Evolutionary conservation across 805 yeast genomes (phyloP).

Genomic region (Kodamaea restingae): DNA sequence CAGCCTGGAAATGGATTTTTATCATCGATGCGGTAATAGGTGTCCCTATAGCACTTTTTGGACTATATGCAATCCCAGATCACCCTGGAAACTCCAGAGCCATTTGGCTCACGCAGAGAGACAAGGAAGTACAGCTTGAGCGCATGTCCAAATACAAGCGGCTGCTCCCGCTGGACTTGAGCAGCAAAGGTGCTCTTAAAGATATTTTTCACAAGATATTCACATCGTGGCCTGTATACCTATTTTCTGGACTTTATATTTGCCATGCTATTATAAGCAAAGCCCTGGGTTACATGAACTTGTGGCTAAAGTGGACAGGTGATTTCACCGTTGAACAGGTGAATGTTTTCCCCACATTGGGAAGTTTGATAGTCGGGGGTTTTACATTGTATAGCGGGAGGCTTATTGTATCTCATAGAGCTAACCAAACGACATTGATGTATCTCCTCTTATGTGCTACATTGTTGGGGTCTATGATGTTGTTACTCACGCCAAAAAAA

Average conservation of each 20-base stretch:
- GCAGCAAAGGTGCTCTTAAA: neutral
- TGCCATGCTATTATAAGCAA: slow-evolving; percentile 8
- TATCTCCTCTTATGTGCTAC: slow-evolving; percentile 1
- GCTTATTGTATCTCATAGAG: slow-evolving; percentile 1
- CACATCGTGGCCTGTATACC: slow-evolving; percentile 8
- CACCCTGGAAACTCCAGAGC: slow-evolving; percentile 16
- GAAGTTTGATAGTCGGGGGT: slow-evolving; percentile 5
- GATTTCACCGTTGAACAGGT: slow-evolving; percentile 7
- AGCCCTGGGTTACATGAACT: slow-evolving; percentile 7
- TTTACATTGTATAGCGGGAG: slow-evolving; percentile 5
- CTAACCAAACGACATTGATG: slow-evolving; percentile 3
- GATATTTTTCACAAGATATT: slow-evolving; percentile 1
- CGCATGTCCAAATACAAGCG: slow-evolving; percentile 6
- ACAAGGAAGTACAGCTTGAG: slow-evolving; percentile 6
- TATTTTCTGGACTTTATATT: slow-evolving; percentile 7
- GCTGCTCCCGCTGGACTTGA: slow-evolving; percentile 2
- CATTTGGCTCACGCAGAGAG: slow-evolving; percentile 7
- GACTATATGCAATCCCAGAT: slow-evolving; percentile 47
- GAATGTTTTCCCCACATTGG: slow-evolving; percentile 4
- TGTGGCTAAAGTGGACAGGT: slow-evolving; percentile 9
- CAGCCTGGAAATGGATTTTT: slow-evolving; percentile 48
- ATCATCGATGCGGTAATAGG: slow-evolving; percentile 32
- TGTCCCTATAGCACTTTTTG: slow-evolving; percentile 33
- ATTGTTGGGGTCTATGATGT: slow-evolving; percentile 1
- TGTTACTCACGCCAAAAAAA: slow-evolving; percentile 2